These are phyloP conservation scores for Quaeritorhiza haematococci DNA, from an alignment of 371 early-diverging fungal species.

Conservation along the genomic window DNA sequence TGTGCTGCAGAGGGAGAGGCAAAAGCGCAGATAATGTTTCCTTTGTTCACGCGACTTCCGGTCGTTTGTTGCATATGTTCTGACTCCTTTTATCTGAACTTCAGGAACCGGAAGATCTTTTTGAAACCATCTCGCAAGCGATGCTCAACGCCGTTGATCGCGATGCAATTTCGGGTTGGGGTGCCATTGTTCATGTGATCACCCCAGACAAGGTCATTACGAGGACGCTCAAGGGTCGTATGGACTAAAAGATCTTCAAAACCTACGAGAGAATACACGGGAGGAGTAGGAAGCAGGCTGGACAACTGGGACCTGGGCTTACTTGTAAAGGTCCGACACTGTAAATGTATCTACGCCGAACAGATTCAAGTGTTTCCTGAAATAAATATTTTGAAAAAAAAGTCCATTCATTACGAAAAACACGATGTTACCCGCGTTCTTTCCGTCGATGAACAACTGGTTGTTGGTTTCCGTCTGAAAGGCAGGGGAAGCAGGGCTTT, in stretches of 20 bases:
- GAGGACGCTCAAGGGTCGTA: constrained; percentile 79
- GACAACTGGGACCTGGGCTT: no score
- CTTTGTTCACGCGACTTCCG: not conserved
- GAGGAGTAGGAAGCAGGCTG: no score
- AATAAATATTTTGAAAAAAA: no score
- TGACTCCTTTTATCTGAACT: not conserved
- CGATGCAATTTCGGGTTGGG: constrained; percentile 98
- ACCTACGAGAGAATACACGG: no score
- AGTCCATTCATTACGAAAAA: no score
- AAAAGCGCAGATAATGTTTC: not conserved
- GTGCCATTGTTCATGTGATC: constrained; percentile 92
- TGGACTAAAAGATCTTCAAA: constrained; percentile 76
- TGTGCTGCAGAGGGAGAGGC: not conserved
- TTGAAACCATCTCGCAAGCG: constrained; percentile 95
- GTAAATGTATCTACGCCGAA: no score
- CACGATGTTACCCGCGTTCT: no score
- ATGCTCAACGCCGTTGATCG: constrained; percentile 97
- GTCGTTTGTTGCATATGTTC: not conserved
- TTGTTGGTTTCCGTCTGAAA: no score
- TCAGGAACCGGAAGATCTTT: constrained; percentile 94
- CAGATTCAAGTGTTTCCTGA: no score
- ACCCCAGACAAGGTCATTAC: constrained; percentile 83
- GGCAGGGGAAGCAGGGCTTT: no score
- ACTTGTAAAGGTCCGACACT: no score
- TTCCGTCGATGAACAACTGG: no score